These are phyloP conservation scores for Crotalaria pallida DNA, from an alignment of 306 rosid species.

Conservation along the genomic window DNA sequence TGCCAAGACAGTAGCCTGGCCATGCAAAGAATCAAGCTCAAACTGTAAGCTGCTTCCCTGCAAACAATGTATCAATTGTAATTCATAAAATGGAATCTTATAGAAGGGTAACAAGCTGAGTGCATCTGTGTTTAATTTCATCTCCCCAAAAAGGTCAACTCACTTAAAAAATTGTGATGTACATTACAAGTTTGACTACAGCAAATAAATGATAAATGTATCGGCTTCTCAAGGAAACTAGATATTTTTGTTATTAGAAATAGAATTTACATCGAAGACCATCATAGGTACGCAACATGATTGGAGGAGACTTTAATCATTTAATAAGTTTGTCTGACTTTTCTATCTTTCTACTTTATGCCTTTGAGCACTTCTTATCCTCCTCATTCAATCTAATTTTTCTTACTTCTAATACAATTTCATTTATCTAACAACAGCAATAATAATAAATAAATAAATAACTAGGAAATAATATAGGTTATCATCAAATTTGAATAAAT, in stretches of 20 bases:
- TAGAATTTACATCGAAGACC: background rate
- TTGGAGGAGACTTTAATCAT: background rate
- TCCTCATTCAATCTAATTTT: background rate
- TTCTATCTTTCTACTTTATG: background rate
- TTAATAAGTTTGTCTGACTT: background rate
- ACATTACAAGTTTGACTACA: background rate
- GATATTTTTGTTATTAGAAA: background rate
- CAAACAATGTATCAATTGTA: slow-evolving; percentile 18
- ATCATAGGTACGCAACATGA: background rate
- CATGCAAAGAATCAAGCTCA: slow-evolving; percentile 85
- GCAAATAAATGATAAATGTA: background rate
- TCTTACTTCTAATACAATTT: background rate
- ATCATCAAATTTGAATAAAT: slow-evolving; percentile 12
- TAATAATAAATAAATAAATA: background rate
- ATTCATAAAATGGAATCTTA: slow-evolving; percentile 13
- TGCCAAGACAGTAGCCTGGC: slow-evolving; percentile 90
- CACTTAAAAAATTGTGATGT: background rate
- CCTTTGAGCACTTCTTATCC: background rate
- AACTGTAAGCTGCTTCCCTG: slow-evolving; percentile 80
- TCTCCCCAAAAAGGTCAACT: background rate
- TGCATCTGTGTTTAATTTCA: background rate
- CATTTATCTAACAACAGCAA: background rate
- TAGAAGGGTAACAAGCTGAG: background rate
- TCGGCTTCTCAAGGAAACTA: background rate
- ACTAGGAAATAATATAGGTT: slow-evolving; percentile 2